phyloP scores from a whole-genome alignment of 805 yeast species.

The Suhomyces vadensis region DNA sequence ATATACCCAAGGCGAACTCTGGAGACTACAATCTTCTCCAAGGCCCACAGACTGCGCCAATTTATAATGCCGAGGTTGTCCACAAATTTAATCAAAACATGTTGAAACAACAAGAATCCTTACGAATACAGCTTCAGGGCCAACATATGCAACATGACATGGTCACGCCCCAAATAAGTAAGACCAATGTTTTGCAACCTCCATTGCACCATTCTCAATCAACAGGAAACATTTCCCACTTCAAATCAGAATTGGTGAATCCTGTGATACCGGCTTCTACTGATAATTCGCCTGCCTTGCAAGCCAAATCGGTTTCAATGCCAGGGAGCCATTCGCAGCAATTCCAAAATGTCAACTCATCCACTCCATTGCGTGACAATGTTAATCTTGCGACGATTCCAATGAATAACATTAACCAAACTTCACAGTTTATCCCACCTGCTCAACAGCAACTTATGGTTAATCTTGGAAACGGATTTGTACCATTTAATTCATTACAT shows the following conservation, averaged over 20 bases:
- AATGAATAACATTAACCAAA: background rate
- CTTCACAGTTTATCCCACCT: conserved; percentile 4
- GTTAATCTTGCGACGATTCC: background rate
- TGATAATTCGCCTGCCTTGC: background rate
- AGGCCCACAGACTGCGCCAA: conserved; percentile 40
- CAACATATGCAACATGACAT: conserved; percentile 1
- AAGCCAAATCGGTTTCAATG: conserved; percentile 1
- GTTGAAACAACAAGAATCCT: conserved; percentile 13
- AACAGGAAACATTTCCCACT: conserved; percentile 17
- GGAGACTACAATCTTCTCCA: background rate
- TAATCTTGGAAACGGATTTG: conserved; percentile 21
- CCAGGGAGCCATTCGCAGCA: background rate
- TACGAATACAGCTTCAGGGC: conserved; percentile 1
- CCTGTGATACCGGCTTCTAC: too few relatives aligned
- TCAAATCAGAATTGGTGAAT: background rate
- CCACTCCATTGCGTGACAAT: conserved; percentile 6
- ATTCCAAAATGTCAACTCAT: background rate
- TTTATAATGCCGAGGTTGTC: conserved; percentile 30
- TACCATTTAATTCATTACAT: conserved; percentile 19
- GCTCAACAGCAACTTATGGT: conserved; percentile 19
- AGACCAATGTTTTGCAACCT: conserved; percentile 3
- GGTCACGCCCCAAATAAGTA: background rate
- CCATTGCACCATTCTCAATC: conserved; percentile 16
- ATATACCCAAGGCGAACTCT: conserved; percentile 17
- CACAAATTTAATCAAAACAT: conserved; percentile 18